These are phyloP conservation scores for Moricandia moricandioides DNA, from an alignment of 345 rosid species.

Conservation along the genomic window DNA sequence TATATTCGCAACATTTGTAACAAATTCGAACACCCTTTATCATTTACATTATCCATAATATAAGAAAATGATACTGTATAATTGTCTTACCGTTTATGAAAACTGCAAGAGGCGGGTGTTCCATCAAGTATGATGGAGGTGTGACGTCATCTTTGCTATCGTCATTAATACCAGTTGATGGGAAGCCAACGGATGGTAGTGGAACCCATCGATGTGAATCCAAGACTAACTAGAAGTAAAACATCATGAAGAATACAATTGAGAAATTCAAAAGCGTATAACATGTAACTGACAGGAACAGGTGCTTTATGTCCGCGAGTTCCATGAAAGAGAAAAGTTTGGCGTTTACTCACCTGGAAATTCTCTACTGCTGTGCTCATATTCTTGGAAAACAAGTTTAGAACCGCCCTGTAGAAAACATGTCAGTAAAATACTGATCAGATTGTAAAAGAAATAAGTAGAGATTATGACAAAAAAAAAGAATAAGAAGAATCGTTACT, in stretches of 20 bases:
- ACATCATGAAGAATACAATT: conserved; percentile 30
- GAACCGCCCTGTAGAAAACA: conserved; percentile 72
- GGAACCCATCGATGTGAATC: conserved; percentile 99
- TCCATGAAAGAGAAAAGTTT: background rate
- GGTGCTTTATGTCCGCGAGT: background rate
- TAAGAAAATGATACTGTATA: background rate
- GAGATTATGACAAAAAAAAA: background rate
- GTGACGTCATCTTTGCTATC: conserved; percentile 84
- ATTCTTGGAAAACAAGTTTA: conserved; percentile 84
- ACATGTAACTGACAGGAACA: background rate
- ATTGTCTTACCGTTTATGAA: conserved; percentile 71
- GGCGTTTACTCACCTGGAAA: conserved; percentile 59
- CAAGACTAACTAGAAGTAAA: conserved; percentile 74
- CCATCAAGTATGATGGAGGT: conserved; percentile 94
- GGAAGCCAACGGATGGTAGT: conserved; percentile 82
- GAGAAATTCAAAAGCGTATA: background rate
- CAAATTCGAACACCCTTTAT: background rate
- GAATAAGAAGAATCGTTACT: conserved; percentile 45
- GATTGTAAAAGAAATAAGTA: background rate
- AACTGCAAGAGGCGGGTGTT: conserved; percentile 97
- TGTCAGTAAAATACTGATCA: conserved; percentile 9
- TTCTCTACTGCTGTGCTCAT: conserved; percentile 79
- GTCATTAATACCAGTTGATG: conserved; percentile 53
- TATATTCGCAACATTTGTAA: background rate
- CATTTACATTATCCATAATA: background rate